A percentile compares a stretch with the other conserved stretches of the same genome.
These are phyloP conservation scores for Coemansia sp. DNA, from an alignment of 371 early-diverging fungal genomes.

Conservation along the genomic window DNA sequence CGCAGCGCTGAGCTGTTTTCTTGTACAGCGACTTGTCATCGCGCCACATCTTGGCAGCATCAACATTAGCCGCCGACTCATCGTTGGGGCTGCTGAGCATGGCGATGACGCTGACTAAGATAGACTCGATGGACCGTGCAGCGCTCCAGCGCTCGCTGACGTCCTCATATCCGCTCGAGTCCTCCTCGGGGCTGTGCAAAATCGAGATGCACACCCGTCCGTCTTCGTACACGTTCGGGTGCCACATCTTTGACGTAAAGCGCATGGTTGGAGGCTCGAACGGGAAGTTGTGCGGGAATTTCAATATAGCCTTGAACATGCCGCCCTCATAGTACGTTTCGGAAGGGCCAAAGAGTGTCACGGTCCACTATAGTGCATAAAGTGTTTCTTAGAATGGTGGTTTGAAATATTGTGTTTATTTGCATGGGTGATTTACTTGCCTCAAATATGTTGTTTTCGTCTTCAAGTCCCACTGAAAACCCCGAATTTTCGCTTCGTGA, in stretches of 20 bases:
- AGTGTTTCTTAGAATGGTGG: neutral
- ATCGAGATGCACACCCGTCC: slow-evolving; percentile 99
- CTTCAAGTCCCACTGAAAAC: slow-evolving; percentile 63
- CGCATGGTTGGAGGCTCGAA: slow-evolving; percentile 86
- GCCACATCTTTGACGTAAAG: slow-evolving; percentile 66
- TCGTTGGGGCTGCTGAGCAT: slow-evolving; percentile 98
- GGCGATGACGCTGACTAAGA: slow-evolving; percentile 88
- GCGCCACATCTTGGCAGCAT: slow-evolving; percentile 69
- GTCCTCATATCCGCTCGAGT: slow-evolving; percentile 90
- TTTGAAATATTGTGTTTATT: neutral
- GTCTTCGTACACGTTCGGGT: slow-evolving; percentile 80
- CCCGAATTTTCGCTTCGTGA: slow-evolving; percentile 14
- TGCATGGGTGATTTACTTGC: slow-evolving; percentile 18
- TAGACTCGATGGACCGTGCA: slow-evolving; percentile 95
- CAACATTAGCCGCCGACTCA: slow-evolving; percentile 97
- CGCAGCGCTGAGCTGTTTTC: slow-evolving; percentile 36
- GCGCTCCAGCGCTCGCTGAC: slow-evolving; percentile 93
- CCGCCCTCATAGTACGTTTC: slow-evolving; percentile 92
- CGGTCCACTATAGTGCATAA: slow-evolving; percentile 73
- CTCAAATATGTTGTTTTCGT: slow-evolving; percentile 87
- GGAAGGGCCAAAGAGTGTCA: slow-evolving; percentile 90
- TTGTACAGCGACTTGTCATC: slow-evolving; percentile 23
- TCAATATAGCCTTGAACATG: slow-evolving; percentile 75
- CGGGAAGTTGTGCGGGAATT: slow-evolving; percentile 94
- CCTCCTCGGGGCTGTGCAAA: slow-evolving; percentile 95